phyloP scores from a whole-genome alignment of 805 yeast species.

The Hanseniaspora clermontiae region DNA sequence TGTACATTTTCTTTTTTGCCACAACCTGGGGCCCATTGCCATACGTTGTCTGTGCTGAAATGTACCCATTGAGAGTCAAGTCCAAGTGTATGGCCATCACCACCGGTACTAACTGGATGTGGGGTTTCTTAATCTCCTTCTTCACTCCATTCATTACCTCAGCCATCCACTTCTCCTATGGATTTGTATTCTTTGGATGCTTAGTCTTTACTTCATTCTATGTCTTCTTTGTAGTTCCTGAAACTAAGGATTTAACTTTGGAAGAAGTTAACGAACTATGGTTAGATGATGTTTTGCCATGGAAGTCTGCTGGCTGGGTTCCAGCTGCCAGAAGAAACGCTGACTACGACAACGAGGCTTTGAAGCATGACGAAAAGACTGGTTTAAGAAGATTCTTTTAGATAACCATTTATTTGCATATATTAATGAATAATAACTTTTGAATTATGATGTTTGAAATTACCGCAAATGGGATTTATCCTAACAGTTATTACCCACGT shows the following conservation, averaged over 20 bases:
- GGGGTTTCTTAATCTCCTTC: constrained; percentile 60
- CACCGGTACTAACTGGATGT: constrained; percentile 47
- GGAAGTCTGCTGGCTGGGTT: constrained; percentile 40
- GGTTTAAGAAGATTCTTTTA: constrained; percentile 21
- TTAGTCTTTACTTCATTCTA: constrained; percentile 47
- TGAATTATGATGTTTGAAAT: no score
- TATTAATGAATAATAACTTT: no score
- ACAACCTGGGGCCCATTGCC: constrained; percentile 60
- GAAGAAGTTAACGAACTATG: constrained; percentile 70
- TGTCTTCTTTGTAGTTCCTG: constrained; percentile 60
- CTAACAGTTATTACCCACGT: no score
- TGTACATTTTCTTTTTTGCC: constrained; percentile 54
- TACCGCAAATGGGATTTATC: no score
- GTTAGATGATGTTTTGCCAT: constrained; percentile 32
- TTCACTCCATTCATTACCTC: constrained; percentile 62
- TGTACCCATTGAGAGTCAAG: constrained; percentile 58
- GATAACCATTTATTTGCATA: no score
- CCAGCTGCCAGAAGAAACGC: constrained; percentile 34
- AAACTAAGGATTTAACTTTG: constrained; percentile 69
- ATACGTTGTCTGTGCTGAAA: constrained; percentile 49
- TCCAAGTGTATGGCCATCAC: constrained; percentile 43
- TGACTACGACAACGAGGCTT: constrained; percentile 23
- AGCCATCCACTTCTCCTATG: constrained; percentile 59
- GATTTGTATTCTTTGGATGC: constrained; percentile 53
- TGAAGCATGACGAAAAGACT: constrained; percentile 24